Evolutionary conservation across 805 yeast genomes (phyloP).

Genomic region (Kodamaea lidongshanica): DNA sequence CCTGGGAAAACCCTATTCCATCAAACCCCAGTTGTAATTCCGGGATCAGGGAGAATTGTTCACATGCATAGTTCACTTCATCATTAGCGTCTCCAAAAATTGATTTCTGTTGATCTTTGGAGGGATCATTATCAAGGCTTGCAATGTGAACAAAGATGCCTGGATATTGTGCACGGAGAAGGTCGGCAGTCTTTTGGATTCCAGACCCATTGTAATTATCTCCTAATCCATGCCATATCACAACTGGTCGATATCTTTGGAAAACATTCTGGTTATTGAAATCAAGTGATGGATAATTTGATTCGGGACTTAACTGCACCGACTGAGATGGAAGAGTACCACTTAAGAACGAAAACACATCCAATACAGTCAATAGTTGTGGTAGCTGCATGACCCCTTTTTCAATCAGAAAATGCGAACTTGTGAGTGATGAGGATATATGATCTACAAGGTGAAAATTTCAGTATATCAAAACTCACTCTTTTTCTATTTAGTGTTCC

Average conservation of each 20-base stretch:
- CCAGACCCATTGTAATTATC: conserved; percentile 62
- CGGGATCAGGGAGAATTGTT: conserved; percentile 40
- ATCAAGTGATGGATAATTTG: conserved; percentile 1
- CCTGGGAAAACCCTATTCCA: conserved; percentile 77
- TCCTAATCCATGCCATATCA: conserved; percentile 83
- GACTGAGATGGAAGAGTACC: conserved; percentile 6
- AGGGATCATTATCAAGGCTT: conserved; percentile 42
- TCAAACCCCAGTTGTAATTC: conserved; percentile 54
- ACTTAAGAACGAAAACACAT: conserved; percentile 7
- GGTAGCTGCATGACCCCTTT: conserved; percentile 7
- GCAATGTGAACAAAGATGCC: conserved; percentile 49
- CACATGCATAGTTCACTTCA: conserved; percentile 52
- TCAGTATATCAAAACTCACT: too few species aligned
- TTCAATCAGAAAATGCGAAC: too few species aligned
- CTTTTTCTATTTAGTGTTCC: too few species aligned
- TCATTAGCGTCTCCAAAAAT: conserved; percentile 54
- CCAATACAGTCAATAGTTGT: conserved; percentile 7
- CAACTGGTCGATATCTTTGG: conserved; percentile 41
- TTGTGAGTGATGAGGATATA: too few species aligned
- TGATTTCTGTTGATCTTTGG: conserved; percentile 49
- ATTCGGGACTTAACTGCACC: conserved; percentile 1
- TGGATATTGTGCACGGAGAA: conserved; percentile 44
- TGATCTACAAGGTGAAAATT: too few species aligned
- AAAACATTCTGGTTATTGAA: too few species aligned
- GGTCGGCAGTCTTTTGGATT: conserved; percentile 40